Conservation (phyloP, 2,329 filamentous ascomycete species). For the Aureobasidium pullulans region DNA sequence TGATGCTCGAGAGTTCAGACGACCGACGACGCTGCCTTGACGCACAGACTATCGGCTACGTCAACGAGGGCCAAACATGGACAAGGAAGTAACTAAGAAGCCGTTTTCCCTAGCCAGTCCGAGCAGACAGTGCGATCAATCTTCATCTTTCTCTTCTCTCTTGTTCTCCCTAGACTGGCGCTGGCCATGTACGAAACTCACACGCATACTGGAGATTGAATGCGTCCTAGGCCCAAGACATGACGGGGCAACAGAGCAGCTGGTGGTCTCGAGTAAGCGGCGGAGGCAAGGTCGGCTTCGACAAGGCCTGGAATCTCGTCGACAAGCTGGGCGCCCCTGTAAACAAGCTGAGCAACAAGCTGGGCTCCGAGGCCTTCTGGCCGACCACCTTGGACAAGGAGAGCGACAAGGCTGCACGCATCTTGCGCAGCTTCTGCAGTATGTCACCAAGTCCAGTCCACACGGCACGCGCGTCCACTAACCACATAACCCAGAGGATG, state of each 20-base stretch:
- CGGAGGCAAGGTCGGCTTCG: conserved; percentile 59
- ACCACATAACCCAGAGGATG: conserved; percentile 47
- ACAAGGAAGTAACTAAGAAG: background rate
- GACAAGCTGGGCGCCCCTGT: conserved; percentile 64
- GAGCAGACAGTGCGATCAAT: background rate
- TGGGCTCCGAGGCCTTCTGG: conserved; percentile 79
- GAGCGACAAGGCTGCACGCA: conserved; percentile 83
- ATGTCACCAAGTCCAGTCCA: conserved; percentile 32
- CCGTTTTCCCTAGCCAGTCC: background rate
- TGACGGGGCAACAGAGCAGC: conserved; percentile 10
- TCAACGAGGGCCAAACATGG: background rate
- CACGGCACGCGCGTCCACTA: background rate
- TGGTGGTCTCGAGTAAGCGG: conserved; percentile 12
- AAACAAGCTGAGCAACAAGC: conserved; percentile 72
- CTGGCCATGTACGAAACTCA: background rate
- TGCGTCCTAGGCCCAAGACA: background rate
- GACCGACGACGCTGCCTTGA: background rate
- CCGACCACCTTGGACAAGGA: conserved; percentile 79
- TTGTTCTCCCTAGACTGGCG: background rate
- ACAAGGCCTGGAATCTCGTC: conserved; percentile 61
- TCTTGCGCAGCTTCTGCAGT: conserved; percentile 86
- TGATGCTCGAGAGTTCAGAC: too few species aligned
- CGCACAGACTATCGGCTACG: background rate
- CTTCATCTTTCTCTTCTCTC: background rate
- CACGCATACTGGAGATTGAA: background rate